phyloP scores from a whole-genome alignment of 805 yeast species.

The Spathaspora boniae region DNA sequence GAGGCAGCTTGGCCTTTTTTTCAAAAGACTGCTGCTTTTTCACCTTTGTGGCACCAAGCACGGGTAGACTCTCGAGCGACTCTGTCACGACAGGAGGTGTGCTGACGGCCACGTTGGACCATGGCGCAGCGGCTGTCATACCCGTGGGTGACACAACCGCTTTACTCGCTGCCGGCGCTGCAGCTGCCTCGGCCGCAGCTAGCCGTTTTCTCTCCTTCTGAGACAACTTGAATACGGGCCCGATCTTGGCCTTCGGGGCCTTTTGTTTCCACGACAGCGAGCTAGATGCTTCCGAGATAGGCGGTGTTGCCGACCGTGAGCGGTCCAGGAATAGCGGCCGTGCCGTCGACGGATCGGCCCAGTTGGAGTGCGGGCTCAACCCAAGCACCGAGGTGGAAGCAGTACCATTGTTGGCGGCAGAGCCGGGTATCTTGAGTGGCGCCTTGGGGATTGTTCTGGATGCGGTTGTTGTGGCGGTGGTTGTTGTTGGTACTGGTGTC shows the following conservation, averaged over 20 bases:
- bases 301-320: background rate
- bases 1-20: constrained; percentile 2
- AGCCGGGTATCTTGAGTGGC: background rate
- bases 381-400: constrained; percentile 8
- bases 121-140: constrained; percentile 10
- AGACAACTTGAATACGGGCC: constrained; percentile 44
- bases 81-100: background rate
- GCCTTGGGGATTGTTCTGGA: background rate
- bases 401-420: background rate
- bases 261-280: constrained; percentile 7
- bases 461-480: background rate
- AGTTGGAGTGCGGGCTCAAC: constrained; percentile 24
- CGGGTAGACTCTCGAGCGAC: constrained; percentile 14
- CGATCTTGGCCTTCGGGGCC: constrained; percentile 26
- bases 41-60: constrained; percentile 13
- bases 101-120: constrained; percentile 7
- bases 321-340: background rate
- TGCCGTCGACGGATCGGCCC: constrained; percentile 20
- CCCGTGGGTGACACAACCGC: background rate
- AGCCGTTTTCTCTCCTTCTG: constrained; percentile 57
- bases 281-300: background rate
- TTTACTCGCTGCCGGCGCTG: constrained; percentile 1
- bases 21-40: background rate
- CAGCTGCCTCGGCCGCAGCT: constrained; percentile 15
- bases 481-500: constrained; percentile 6